Evolutionary conservation across 2,329 filamentous ascomycete species (phyloP).

Genomic region (Aspergillus pseudotamarii): DNA sequence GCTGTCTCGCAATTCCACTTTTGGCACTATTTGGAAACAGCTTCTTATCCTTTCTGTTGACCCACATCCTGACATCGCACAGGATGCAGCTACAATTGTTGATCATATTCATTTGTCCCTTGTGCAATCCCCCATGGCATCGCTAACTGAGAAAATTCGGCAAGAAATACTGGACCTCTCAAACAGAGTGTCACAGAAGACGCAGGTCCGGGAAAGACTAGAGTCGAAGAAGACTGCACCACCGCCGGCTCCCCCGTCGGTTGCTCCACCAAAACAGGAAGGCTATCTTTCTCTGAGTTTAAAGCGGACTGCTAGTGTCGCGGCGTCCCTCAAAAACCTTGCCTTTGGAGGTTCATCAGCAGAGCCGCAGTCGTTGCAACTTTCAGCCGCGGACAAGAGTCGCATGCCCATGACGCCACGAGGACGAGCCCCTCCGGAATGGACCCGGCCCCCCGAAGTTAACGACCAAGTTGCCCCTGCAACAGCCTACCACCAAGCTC

Average conservation of each 20-base stretch:
- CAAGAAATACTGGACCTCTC: conserved; percentile 59
- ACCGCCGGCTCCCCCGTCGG: conserved; percentile 52
- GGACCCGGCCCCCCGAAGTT: conserved; percentile 71
- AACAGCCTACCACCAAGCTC: conserved; percentile 74
- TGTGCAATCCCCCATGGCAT: conserved; percentile 73
- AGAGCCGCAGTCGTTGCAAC: conserved; percentile 31
- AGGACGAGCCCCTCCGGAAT: conserved; percentile 58
- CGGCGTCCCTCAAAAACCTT: conserved; percentile 65
- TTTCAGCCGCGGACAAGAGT: conserved; percentile 34
- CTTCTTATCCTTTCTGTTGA: conserved; percentile 88
- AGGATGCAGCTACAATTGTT: conserved; percentile 80
- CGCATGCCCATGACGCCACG: conserved; percentile 48
- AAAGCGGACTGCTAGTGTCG: conserved; percentile 66
- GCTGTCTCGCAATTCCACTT: conserved; percentile 83
- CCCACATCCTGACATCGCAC: conserved; percentile 88
- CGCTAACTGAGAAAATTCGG: conserved; percentile 70
- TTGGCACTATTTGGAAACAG: conserved; percentile 93
- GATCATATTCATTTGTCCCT: conserved; percentile 82
- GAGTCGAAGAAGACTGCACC: conserved; percentile 39
- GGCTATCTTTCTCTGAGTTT: conserved; percentile 64
- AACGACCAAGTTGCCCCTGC: conserved; percentile 68
- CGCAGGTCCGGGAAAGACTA: conserved; percentile 36
- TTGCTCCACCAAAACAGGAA: conserved; percentile 56
- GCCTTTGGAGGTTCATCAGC: conserved; percentile 52
- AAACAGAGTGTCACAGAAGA: conserved; percentile 41